These are phyloP conservation scores for Phaeosphaeriaceae sp. DNA, from an alignment of 2,329 filamentous ascomycete species.

Conservation along the genomic window DNA sequence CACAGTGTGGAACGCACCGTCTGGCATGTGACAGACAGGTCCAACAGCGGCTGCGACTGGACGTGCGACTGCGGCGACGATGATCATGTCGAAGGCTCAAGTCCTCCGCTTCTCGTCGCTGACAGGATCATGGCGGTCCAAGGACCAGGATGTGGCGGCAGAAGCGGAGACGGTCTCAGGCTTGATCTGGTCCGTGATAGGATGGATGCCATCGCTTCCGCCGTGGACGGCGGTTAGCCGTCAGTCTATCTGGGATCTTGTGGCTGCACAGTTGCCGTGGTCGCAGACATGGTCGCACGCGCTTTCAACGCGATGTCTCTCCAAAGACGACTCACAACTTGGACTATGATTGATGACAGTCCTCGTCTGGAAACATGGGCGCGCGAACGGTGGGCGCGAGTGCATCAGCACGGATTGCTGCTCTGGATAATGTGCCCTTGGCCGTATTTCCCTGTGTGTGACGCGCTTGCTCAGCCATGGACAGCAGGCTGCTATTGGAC, in stretches of 20 bases:
- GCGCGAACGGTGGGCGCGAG: neutral
- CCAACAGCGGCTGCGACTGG: neutral
- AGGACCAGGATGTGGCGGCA: constrained; percentile 33
- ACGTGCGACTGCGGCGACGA: constrained; percentile 1
- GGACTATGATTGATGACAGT: too few species aligned
- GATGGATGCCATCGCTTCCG: constrained; percentile 26
- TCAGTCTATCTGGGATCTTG: constrained; percentile 20
- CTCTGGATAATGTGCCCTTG: constrained; percentile 18
- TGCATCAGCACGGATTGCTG: constrained; percentile 4
- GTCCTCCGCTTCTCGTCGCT: constrained; percentile 4
- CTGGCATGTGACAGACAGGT: constrained; percentile 38
- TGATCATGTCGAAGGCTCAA: constrained; percentile 11
- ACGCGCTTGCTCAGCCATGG: constrained; percentile 13
- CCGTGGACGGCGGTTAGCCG: constrained; percentile 34
- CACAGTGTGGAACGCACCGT: constrained; percentile 29
- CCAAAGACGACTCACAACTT: constrained; percentile 4
- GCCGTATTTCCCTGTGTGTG: constrained; percentile 11
- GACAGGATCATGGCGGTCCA: constrained; percentile 19
- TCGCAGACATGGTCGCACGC: constrained; percentile 13
- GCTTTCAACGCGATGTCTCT: constrained; percentile 2
- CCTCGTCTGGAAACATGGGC: neutral
- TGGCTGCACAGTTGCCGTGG: constrained; percentile 32
- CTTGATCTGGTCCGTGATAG: constrained; percentile 32
- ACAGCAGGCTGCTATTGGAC: constrained; percentile 15
- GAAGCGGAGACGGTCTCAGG: constrained; percentile 26